These are phyloP conservation scores for Petunia axillaris DNA, from an alignment of 257 asterid genomes.

Conservation along the genomic window DNA sequence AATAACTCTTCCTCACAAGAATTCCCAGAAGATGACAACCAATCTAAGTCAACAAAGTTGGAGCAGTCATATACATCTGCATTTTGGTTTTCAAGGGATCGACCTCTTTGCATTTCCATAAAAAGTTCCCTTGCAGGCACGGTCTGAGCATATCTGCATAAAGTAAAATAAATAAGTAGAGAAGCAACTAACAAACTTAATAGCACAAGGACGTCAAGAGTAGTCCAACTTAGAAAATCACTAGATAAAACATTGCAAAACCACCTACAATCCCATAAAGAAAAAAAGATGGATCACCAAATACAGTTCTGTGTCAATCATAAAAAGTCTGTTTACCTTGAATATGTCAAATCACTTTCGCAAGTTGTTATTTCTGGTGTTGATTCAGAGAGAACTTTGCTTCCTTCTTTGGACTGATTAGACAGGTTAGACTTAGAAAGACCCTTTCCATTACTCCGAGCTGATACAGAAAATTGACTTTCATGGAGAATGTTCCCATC, in stretches of 20 bases:
- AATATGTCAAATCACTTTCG: conserved; percentile 57
- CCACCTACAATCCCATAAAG: neutral
- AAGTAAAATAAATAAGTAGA: neutral
- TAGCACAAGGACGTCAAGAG: neutral
- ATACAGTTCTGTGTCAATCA: neutral
- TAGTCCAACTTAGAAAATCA: neutral
- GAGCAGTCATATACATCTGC: conserved; percentile 77
- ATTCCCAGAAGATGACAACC: conserved; percentile 95
- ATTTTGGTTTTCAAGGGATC: conserved; percentile 58
- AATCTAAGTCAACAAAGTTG: conserved; percentile 89
- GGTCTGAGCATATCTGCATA: conserved; percentile 58
- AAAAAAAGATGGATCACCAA: neutral
- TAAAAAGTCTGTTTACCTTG: conserved; percentile 53
- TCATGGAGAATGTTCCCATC: conserved; percentile 85
- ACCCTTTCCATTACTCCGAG: conserved; percentile 45
- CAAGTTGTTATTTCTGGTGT: conserved; percentile 66
- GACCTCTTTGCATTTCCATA: conserved; percentile 57
- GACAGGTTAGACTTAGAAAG: conserved; percentile 53
- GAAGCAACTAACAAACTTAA: neutral
- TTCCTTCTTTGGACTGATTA: conserved; percentile 51
- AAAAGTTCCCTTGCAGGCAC: conserved; percentile 68
- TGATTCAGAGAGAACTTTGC: conserved; percentile 63
- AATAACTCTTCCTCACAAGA: conserved; percentile 88
- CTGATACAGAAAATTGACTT: conserved; percentile 52
- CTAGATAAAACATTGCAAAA: conserved; percentile 1